Evolutionary conservation across 352 stramenopile genomes (phyloP).

Genomic region (Plasmopara halstedii): DNA sequence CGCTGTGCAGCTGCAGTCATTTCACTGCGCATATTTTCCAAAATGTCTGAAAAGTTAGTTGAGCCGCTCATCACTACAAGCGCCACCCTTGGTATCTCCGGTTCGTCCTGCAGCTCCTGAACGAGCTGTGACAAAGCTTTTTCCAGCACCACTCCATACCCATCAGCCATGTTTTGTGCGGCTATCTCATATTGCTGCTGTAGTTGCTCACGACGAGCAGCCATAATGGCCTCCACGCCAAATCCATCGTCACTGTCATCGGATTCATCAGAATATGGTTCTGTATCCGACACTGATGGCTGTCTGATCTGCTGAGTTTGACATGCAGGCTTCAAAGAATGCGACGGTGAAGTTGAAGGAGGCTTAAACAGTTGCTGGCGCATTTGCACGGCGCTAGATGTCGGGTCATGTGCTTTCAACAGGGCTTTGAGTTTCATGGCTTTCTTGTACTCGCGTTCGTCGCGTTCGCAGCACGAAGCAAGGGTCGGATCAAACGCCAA

Average conservation of each 20-base stretch:
- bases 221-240: conserved; percentile 29
- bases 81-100: conserved; percentile 31
- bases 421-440: conserved; percentile 58
- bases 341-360: conserved; percentile 7
- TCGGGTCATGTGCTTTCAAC: conserved; percentile 48
- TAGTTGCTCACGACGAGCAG: conserved; percentile 32
- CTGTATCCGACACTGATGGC: conserved; percentile 5
- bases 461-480: conserved; percentile 56
- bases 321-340: conserved; percentile 2
- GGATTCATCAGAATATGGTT: conserved; percentile 28
- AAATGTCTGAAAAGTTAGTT: background rate
- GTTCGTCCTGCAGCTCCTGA: conserved; percentile 27
- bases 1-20: conserved; percentile 35
- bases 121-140: conserved; percentile 20
- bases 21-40: conserved; percentile 27
- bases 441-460: conserved; percentile 47
- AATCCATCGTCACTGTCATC: conserved; percentile 44
- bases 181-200: conserved; percentile 38
- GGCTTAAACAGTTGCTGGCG: conserved; percentile 54
- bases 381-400: conserved; percentile 39
- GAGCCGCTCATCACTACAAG: conserved; percentile 24
- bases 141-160: conserved; percentile 45
- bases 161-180: conserved; percentile 36
- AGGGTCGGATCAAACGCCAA: conserved; percentile 51
- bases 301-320: conserved; percentile 2